Base-by-base conservation (phyloP, 306 rosid species). In the Datisca glomerata region DNA sequence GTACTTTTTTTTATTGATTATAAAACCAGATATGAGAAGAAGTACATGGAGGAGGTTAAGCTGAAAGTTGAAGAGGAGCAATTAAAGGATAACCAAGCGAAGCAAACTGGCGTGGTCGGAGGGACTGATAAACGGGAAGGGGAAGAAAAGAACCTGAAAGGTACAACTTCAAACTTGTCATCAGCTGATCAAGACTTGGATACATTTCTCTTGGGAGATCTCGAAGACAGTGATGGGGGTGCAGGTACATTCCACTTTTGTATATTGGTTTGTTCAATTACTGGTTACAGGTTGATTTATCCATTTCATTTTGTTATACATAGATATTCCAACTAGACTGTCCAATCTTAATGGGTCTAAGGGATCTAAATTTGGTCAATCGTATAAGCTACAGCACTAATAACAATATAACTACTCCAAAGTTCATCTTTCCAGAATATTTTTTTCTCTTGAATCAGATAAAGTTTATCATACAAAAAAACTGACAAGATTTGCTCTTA, bases 171-270 rank as follows among this genome's bases (percentile, higher is more conserved):
- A 12, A 74, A 70, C 29, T 47, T 85, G 63, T 76, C 89, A 23
- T 67, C 85, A 14, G 64, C 72, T 45, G 97, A 82, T 61, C 94
- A 82, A 63, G 97, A 87, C 60, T 51, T 82, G 69, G 94, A 87
- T 57, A 61, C 80, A 14, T 87, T 87, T 61, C 93, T 87, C 51
- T 81, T 87, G 64, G 97, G 94, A 49, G 97, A 87, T 74, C 87
- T 79, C 64, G 97, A 87, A 69, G 97, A 79, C 64, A 79, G 93
- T 36, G 97, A 87, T 55, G 94, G 76, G 21, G 93, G 63, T 47
- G 72, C 70, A 60, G 97, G 97, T 87, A 65, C 49, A 28, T 66
- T 53, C 28, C 44, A 29, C 23, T 23, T 19, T 33, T 49, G 23
- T 36, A 23, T 6, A 20, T 37, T 7, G 21, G 21, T 9, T 14